Evolutionary conservation across 2,329 filamentous ascomycete genomes (phyloP).

Genomic region (Leptographium lundbergii): DNA sequence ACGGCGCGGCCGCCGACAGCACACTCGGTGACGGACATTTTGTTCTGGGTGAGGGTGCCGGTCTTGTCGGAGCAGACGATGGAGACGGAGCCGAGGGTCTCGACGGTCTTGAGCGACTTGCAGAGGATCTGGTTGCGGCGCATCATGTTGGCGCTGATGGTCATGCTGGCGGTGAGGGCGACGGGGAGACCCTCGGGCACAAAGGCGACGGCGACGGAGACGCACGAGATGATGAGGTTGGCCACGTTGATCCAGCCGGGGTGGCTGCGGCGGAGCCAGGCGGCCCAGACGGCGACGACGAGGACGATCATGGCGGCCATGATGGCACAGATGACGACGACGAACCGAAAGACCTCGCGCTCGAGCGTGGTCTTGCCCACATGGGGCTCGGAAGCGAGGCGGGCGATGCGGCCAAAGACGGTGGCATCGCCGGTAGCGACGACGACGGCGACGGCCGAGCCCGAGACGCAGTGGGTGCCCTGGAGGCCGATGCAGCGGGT

Average conservation of each 20-base stretch:
- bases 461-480: constrained; percentile 66
- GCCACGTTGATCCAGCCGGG: constrained; percentile 62
- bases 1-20: constrained; percentile 42
- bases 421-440: constrained; percentile 61
- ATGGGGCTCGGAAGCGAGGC: constrained; percentile 57
- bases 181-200: constrained; percentile 65
- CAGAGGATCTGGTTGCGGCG: constrained; percentile 63
- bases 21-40: constrained; percentile 61
- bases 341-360: constrained; percentile 61
- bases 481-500: constrained; percentile 65
- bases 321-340: constrained; percentile 53
- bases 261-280: constrained; percentile 54
- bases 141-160: constrained; percentile 68
- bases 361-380: constrained; percentile 57
- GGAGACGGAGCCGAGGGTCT: constrained; percentile 60
- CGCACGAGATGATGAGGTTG: constrained; percentile 59
- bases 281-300: constrained; percentile 54
- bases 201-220: constrained; percentile 61
- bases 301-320: constrained; percentile 54
- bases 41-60: constrained; percentile 57
- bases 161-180: constrained; percentile 56
- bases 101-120: constrained; percentile 69
- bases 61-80: constrained; percentile 71
- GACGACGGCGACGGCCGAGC: constrained; percentile 52
- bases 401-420: constrained; percentile 64